Percentiles rank a stretch among this genome's conserved stretches.
Evolutionary conservation across 2,329 filamentous ascomycete genomes (phyloP).

Genomic region (Arthrobotrys pseudoclavata): DNA sequence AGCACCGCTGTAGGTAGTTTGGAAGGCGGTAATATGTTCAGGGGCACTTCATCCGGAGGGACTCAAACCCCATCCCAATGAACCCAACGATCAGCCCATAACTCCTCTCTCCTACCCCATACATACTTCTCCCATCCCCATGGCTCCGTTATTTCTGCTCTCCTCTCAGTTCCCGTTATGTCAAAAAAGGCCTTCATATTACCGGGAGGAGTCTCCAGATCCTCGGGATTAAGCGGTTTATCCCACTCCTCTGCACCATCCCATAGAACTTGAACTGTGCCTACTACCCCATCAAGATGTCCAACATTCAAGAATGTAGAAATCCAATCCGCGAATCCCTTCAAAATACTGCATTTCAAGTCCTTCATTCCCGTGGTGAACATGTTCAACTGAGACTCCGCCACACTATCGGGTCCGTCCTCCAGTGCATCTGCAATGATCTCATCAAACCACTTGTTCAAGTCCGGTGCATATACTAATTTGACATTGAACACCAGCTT

Average conservation of each 20-base stretch:
- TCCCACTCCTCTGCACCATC: conserved; percentile 23
- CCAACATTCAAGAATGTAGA: background rate
- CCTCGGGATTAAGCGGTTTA: background rate
- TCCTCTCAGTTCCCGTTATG: background rate
- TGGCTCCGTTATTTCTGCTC: background rate
- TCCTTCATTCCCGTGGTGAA: background rate
- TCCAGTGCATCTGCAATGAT: background rate
- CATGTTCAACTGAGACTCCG: background rate
- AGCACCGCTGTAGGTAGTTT: too few species aligned
- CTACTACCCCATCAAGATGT: conserved; percentile 5
- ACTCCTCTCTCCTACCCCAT: conserved; percentile 5
- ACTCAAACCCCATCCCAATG: background rate
- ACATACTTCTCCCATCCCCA: background rate
- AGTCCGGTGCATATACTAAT: background rate
- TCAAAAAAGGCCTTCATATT: background rate
- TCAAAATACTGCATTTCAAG: background rate
- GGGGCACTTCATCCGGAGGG: background rate
- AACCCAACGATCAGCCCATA: background rate
- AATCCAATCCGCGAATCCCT: background rate
- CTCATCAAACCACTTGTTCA: background rate
- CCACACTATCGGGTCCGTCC: background rate
- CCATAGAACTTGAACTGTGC: background rate
- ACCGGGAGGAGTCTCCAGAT: background rate
- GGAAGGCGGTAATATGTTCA: background rate
- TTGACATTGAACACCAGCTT: conserved; percentile 28